Evolutionary conservation across 208 protist species (phyloP).

Genomic region (Crithidia fasciculata): DNA sequence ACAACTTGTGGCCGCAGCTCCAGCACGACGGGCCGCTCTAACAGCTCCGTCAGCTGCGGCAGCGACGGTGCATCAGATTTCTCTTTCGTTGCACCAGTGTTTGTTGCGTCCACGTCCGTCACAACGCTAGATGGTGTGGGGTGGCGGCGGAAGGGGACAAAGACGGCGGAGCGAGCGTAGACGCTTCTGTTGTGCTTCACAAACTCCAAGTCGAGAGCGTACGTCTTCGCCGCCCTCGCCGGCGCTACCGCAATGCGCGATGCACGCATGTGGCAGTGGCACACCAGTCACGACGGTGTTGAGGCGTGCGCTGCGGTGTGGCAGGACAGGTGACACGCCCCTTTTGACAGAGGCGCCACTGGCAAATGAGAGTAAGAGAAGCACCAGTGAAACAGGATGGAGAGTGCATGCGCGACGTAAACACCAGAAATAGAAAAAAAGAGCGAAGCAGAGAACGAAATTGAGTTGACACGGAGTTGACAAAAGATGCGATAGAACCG

Average conservation of each 20-base stretch:
- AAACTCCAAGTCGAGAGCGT: conserved; percentile 80
- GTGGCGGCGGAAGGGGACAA: conserved; percentile 60
- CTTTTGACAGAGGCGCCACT: too few relatives aligned
- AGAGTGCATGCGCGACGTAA: too few relatives aligned
- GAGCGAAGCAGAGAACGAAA: too few relatives aligned
- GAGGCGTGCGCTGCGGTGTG: too few relatives aligned
- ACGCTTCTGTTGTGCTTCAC: conserved; percentile 54
- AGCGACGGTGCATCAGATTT: not conserved
- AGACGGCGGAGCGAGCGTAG: conserved; percentile 55
- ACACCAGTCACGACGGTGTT: too few relatives aligned
- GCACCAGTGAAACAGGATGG: too few relatives aligned
- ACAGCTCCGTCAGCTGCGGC: conserved; percentile 18
- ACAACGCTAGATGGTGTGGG: not conserved
- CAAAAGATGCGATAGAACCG: too few relatives aligned
- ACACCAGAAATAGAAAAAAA: too few relatives aligned
- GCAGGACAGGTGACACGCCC: too few relatives aligned
- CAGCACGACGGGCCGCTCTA: conserved; percentile 34
- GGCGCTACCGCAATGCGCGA: not conserved
- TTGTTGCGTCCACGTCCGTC: not conserved
- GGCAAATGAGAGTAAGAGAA: too few relatives aligned
- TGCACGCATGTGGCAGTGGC: conserved; percentile 4
- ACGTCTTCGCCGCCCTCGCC: not conserved
- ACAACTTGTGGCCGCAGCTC: conserved; percentile 42
- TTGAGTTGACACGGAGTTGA: too few relatives aligned
- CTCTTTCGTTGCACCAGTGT: not conserved